These are phyloP conservation scores for Neurospora sp. DNA, from an alignment of 495 filamentous ascomycete genomes.

Conservation along the genomic window DNA sequence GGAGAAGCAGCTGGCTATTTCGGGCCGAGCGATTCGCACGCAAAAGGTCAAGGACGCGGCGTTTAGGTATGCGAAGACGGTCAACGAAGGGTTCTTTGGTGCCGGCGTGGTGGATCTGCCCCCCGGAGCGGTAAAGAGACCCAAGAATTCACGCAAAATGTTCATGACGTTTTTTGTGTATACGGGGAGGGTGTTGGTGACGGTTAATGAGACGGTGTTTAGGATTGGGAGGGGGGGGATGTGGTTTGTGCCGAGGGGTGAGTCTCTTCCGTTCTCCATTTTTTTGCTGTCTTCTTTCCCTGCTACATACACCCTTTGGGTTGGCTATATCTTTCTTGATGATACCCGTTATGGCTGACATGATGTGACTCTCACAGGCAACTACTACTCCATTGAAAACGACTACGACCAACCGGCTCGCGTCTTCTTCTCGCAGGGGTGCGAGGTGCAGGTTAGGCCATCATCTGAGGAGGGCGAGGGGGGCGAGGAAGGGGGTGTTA, in stretches of 20 bases:
- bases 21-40: constrained; percentile 62
- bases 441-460: constrained; percentile 33
- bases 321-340: no score
- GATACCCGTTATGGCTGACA: no score
- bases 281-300: no score
- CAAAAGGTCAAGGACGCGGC: constrained; percentile 61
- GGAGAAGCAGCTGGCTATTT: constrained; percentile 64
- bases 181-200: constrained; percentile 62
- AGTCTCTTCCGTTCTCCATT: no score
- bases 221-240: constrained; percentile 49
- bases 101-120: constrained; percentile 82
- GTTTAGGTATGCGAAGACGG: constrained; percentile 80
- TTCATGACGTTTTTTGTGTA: constrained; percentile 92
- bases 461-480: not conserved
- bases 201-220: constrained; percentile 41
- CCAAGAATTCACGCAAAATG: constrained; percentile 87
- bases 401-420: constrained; percentile 53
- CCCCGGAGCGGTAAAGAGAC: constrained; percentile 66
- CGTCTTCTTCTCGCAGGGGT: constrained; percentile 80
- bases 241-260: constrained; percentile 49
- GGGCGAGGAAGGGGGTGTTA: not conserved
- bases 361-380: no score
- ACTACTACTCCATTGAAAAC: constrained; percentile 76
- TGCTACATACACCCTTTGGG: no score
- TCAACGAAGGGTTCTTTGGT: constrained; percentile 75